phyloP scores from a whole-genome alignment of 2,329 filamentous ascomycete species.

The Lasiodiplodia theobromae region DNA sequence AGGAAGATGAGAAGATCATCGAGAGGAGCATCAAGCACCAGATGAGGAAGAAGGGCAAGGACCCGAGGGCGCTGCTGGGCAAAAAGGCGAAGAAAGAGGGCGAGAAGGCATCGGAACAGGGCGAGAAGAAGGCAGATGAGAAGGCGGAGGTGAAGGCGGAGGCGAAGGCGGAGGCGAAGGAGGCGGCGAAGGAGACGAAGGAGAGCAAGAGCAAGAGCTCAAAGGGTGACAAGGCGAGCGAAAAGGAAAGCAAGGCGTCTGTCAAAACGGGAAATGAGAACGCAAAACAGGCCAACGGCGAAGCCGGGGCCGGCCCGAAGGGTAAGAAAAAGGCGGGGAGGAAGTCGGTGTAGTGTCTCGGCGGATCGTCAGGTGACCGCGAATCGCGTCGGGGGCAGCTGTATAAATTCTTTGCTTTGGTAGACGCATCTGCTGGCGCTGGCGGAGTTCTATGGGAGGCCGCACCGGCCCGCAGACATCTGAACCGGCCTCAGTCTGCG shows the following conservation, averaged over 20 bases:
- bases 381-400: not conserved
- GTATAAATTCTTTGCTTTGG: constrained; percentile 20
- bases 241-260: constrained; percentile 21
- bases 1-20: constrained; percentile 58
- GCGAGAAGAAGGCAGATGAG: constrained; percentile 8
- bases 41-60: constrained; percentile 55
- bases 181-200: constrained; percentile 28
- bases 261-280: constrained; percentile 35
- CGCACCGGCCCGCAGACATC: not conserved
- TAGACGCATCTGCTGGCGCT: constrained; percentile 1
- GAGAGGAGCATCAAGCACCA: constrained; percentile 52
- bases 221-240: constrained; percentile 31
- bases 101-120: constrained; percentile 1
- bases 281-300: constrained; percentile 34
- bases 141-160: constrained; percentile 34
- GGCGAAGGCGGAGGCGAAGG: constrained; percentile 33
- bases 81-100: constrained; percentile 35
- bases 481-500: not conserved
- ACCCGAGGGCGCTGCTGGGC: constrained; percentile 49
- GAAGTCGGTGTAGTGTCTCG: constrained; percentile 26
- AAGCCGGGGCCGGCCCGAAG: constrained; percentile 37
- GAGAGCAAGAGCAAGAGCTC: constrained; percentile 34
- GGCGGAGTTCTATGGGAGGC: constrained; percentile 4
- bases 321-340: constrained; percentile 32
- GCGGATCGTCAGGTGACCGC: constrained; percentile 24